A percentile compares a stretch with the other conserved stretches of the same genome.
Conservation (phyloP, 768 basidiomycete genomes). For the Galerina marginata region DNA sequence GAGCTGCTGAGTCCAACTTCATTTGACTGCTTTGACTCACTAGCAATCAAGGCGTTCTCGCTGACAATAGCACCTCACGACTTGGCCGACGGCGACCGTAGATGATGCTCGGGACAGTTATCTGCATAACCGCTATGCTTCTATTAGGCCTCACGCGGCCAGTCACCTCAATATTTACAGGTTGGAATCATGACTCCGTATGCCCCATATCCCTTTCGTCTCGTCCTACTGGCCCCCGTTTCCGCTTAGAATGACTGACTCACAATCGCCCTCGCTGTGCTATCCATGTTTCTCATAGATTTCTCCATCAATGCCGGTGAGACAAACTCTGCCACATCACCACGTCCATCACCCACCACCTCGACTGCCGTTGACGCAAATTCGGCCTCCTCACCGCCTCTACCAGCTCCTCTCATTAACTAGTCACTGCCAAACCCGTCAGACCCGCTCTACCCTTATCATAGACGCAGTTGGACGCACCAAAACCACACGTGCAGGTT, state of each 20-base stretch:
- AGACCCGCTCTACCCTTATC: no score
- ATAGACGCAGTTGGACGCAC: no score
- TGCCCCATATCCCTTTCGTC: slow-evolving; percentile 5
- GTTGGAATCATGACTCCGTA: slow-evolving; percentile 35
- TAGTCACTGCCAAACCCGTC: no score
- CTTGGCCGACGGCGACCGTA: slow-evolving; percentile 88
- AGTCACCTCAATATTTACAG: slow-evolving; percentile 59
- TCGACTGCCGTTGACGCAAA: no score
- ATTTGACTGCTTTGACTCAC: background rate
- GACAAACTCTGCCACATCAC: no score
- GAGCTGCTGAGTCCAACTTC: background rate
- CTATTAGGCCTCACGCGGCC: slow-evolving; percentile 83
- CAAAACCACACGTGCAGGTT: no score
- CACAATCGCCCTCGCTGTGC: slow-evolving; percentile 79
- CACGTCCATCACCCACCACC: no score
- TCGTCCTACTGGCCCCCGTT: background rate
- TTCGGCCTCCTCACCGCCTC: no score
- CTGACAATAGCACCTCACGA: slow-evolving; percentile 83
- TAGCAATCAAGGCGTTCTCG: slow-evolving; percentile 61
- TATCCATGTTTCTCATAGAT: slow-evolving; percentile 58
- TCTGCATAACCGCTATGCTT: slow-evolving; percentile 77
- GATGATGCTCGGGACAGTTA: slow-evolving; percentile 71
- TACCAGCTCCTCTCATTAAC: no score
- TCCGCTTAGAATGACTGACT: slow-evolving; percentile 58
- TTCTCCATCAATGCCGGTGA: slow-evolving; percentile 60